Base-by-base conservation (phyloP, 2,329 filamentous ascomycete species). In the Neoascochyta sp. region DNA sequence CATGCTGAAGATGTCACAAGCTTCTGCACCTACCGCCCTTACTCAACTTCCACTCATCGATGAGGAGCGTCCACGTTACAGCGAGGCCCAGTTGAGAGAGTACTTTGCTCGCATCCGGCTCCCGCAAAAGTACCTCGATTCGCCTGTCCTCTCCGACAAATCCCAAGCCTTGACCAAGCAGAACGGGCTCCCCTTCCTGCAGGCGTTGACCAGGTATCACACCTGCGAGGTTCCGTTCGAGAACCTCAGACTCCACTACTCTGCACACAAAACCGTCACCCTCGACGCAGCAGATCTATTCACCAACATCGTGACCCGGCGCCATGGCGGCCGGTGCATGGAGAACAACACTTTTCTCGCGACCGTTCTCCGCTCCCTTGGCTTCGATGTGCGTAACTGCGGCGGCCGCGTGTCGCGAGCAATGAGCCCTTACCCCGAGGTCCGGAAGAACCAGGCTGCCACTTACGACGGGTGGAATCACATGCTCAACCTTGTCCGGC, bases 241-340 rank as follows among this genome's bases (percentile, higher is more conserved):
- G 16, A 45, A 43, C 9, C 34, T 45, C 3, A 34, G 38, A 27
- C 39, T 45, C 1, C 74, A 77, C 43, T 53, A 54, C 25, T 50
- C 47, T 1, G 28, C 32, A 3, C 34, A 41, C 17, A 48, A 41
- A 12, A 40, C 21, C 2, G 64, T 76, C 20, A 65, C 65, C 3
- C 57, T 75, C 21, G 57, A 75, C 24, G 55, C 65, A 3, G 48
- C 64, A 8, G 50, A 55, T 3, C 52, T 77, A 3, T 76, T 64
- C 42, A 54, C 66, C 17, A 76, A 76, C 43, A 58, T 75, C 2
- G 56, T 50, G 11, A 54, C 62, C 8, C 36, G 29, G 10, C 61
- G 61, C 2, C 52, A 70, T 9, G 74, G 74, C 16, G 74, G 74
- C 3, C 73, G 75, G 34, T 77, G 74, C 39, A 74, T 78, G 70